Evolutionary conservation across 1,284 basidiomycete species (phyloP).

Genomic region (Stygiomarasmius scandens): DNA sequence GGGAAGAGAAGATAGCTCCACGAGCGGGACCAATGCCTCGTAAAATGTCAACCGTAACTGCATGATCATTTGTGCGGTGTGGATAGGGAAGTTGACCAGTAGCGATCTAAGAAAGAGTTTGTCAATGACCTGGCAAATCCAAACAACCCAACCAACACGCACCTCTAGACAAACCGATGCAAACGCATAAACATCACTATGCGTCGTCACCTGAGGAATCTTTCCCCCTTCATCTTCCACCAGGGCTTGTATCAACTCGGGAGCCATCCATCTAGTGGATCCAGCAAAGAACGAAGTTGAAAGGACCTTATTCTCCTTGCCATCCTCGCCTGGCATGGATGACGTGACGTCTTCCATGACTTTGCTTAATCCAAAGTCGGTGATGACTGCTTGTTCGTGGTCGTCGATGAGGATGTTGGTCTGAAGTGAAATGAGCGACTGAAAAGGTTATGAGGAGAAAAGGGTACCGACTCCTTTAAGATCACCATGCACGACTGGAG

Average conservation of each 20-base stretch:
- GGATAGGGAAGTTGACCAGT: slow-evolving; percentile 55
- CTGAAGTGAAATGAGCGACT: slow-evolving; percentile 27
- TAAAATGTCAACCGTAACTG: slow-evolving; percentile 56
- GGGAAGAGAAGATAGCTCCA: slow-evolving; percentile 16
- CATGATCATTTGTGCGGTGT: slow-evolving; percentile 51
- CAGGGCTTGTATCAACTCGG: slow-evolving; percentile 53
- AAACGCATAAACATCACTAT: slow-evolving; percentile 60
- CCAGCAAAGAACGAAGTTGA: slow-evolving; percentile 53
- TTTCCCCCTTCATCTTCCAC: slow-evolving; percentile 42
- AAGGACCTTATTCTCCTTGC: neutral
- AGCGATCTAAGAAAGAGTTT: slow-evolving; percentile 37
- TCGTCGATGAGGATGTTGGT: slow-evolving; percentile 59
- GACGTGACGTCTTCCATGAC: slow-evolving; percentile 54
- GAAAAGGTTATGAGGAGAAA: neutral
- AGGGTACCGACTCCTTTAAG: slow-evolving; percentile 50
- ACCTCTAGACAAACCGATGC: slow-evolving; percentile 61
- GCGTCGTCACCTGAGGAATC: slow-evolving; percentile 46
- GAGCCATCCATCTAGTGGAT: slow-evolving; percentile 56
- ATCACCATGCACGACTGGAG: slow-evolving; percentile 58
- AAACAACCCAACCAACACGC: slow-evolving; percentile 6
- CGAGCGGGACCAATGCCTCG: slow-evolving; percentile 49
- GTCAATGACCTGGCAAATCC: too few relatives aligned
- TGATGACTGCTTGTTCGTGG: slow-evolving; percentile 51
- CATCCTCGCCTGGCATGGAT: slow-evolving; percentile 20
- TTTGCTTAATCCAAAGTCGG: slow-evolving; percentile 61